Conservation (phyloP, 768 basidiomycete species). For the Russula abietina region DNA sequence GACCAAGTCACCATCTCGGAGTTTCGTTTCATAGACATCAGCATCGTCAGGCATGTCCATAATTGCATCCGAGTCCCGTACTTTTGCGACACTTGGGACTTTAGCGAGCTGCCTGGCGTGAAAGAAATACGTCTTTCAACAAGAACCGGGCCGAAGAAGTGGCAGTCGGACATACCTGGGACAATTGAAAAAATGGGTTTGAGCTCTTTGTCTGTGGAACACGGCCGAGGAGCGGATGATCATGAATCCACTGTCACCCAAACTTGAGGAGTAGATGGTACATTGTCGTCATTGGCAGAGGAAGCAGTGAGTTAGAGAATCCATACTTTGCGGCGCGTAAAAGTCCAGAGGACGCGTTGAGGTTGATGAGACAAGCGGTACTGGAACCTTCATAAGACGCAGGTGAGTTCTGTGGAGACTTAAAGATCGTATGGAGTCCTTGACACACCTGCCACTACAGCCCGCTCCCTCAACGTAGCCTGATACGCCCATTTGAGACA, state of each 20-base stretch:
- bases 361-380: constrained; percentile 69
- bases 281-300: constrained; percentile 7
- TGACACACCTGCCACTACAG: constrained; percentile 33
- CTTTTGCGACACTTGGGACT: constrained; percentile 28
- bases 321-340: constrained; percentile 75
- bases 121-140: neutral
- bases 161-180: constrained; percentile 38
- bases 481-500: constrained; percentile 69
- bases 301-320: constrained; percentile 11
- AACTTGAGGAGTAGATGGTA: constrained; percentile 35
- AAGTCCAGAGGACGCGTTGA: constrained; percentile 69
- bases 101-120: constrained; percentile 35
- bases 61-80: constrained; percentile 24
- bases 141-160: neutral
- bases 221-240: constrained; percentile 65
- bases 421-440: neutral
- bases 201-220: constrained; percentile 41
- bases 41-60: constrained; percentile 41
- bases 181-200: constrained; percentile 44
- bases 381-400: constrained; percentile 56
- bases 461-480: constrained; percentile 61
- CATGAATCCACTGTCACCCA: constrained; percentile 75
- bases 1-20: constrained; percentile 49
- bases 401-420: neutral
- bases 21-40: constrained; percentile 40